Evolutionary conservation across 768 basidiomycete species (phyloP).

Genomic region (Mycena crocata): DNA sequence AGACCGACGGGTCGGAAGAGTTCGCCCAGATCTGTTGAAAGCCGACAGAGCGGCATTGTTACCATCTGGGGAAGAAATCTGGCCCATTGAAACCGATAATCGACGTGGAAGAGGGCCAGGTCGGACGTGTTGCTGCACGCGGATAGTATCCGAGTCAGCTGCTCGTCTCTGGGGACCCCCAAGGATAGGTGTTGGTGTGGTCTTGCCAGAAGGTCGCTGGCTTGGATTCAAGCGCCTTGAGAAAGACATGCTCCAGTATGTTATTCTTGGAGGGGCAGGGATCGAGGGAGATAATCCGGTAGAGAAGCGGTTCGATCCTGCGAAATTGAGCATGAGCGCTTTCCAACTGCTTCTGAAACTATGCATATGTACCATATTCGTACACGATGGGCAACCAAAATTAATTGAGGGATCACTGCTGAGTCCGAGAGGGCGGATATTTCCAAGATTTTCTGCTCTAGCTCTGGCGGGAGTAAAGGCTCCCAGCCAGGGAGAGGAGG

Average conservation of each 20-base stretch:
- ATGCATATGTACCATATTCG: background rate
- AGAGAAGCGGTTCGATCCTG: constrained; percentile 8
- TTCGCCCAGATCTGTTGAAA: background rate
- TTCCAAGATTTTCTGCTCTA: constrained; percentile 2
- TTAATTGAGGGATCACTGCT: background rate
- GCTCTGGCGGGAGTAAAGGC: constrained; percentile 1
- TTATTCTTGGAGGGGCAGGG: background rate
- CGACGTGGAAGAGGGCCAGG: background rate
- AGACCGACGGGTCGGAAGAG: background rate
- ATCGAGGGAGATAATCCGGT: background rate
- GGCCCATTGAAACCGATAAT: background rate
- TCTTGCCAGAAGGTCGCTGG: background rate
- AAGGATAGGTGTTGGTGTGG: background rate
- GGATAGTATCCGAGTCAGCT: background rate
- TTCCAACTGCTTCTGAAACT: background rate
- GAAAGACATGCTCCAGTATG: background rate
- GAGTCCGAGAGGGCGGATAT: constrained; percentile 4
- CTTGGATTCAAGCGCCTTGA: background rate
- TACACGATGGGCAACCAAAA: constrained; percentile 1
- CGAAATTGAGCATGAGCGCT: background rate
- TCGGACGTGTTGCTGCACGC: background rate
- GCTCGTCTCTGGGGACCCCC: background rate
- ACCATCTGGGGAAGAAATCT: background rate
- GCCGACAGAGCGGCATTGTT: background rate
- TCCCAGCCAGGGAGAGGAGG: background rate